Conservation (phyloP, 768 basidiomycete genomes). For the Mycena rebaudengoi region DNA sequence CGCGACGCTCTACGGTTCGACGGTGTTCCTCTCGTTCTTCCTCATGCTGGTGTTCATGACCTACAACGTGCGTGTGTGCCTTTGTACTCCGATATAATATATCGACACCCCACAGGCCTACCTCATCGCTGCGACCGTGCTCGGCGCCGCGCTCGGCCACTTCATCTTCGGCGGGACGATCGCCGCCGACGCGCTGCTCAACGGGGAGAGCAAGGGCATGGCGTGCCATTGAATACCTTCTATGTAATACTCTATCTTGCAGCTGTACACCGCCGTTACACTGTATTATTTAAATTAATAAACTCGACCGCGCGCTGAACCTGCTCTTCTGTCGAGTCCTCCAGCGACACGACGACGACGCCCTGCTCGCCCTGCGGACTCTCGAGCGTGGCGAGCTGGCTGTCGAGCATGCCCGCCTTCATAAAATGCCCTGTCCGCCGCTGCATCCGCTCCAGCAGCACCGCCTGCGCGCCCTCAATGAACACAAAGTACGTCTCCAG, state of each 20-base stretch:
- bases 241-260: too few species aligned
- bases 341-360: conserved; percentile 68
- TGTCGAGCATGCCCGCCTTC: conserved; percentile 83
- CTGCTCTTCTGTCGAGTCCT: conserved; percentile 65
- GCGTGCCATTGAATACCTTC: conserved; percentile 85
- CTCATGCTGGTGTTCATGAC: conserved; percentile 98
- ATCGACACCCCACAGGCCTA: conserved; percentile 67
- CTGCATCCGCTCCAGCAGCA: conserved; percentile 71
- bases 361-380: conserved; percentile 71
- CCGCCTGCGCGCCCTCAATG: conserved; percentile 65
- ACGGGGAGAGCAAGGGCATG: conserved; percentile 70
- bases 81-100: not conserved
- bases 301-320: too few species aligned
- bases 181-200: conserved; percentile 66
- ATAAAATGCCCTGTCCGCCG: conserved; percentile 80
- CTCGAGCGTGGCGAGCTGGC: conserved; percentile 78
- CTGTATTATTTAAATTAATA: too few species aligned
- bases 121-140: conserved; percentile 81
- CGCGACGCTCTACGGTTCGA: conserved; percentile 76
- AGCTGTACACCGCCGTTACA: too few species aligned
- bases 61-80: conserved; percentile 75
- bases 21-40: conserved; percentile 85
- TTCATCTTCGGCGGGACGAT: conserved; percentile 75
- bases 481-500: conserved; percentile 84
- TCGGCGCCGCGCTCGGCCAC: conserved; percentile 87